Evolutionary conservation across 176 grass and related monocot genomes (phyloP).

Genomic region (Canna indica): DNA sequence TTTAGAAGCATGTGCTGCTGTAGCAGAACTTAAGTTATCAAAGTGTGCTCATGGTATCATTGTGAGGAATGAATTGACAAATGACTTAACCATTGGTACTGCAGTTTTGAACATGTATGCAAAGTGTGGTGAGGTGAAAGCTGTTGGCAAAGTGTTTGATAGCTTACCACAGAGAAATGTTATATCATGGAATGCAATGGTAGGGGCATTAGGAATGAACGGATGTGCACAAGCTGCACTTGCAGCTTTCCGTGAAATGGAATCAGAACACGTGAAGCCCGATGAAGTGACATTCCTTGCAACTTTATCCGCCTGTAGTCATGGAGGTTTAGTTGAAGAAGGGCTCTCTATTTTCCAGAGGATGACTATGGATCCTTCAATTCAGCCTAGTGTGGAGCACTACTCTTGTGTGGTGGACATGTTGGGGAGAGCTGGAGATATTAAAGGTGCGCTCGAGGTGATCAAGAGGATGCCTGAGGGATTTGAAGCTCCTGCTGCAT

Average conservation of each 20-base stretch:
- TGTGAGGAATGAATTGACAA: slow-evolving; percentile 21
- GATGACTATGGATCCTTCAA: slow-evolving; percentile 7
- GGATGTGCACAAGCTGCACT: slow-evolving; percentile 29
- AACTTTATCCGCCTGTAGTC: slow-evolving; percentile 35
- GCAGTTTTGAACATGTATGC: slow-evolving; percentile 39
- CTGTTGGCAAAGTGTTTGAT: slow-evolving; percentile 31
- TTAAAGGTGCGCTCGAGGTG: slow-evolving; percentile 28
- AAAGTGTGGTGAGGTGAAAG: slow-evolving; percentile 39
- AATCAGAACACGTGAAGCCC: slow-evolving; percentile 11
- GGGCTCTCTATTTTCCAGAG: slow-evolving; percentile 31
- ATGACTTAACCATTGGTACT: slow-evolving; percentile 22
- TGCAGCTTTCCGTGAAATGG: slow-evolving; percentile 23
- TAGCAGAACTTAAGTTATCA: slow-evolving; percentile 24
- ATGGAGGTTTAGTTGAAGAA: slow-evolving; percentile 41
- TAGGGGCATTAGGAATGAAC: slow-evolving; percentile 51
- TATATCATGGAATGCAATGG: slow-evolving; percentile 46
- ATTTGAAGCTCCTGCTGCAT: slow-evolving; percentile 22
- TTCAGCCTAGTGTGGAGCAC: slow-evolving; percentile 27
- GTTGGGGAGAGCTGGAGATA: slow-evolving; percentile 31
- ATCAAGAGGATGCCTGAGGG: slow-evolving; percentile 19
- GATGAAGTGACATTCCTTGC: slow-evolving; percentile 32
- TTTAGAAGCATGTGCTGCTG: slow-evolving; percentile 28
- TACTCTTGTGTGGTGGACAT: slow-evolving; percentile 42
- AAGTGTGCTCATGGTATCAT: slow-evolving; percentile 36
- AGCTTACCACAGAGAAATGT: slow-evolving; percentile 28